phyloP scores from a whole-genome alignment of 345 rosid genomes.

The Arabidopsis arenosa region DNA sequence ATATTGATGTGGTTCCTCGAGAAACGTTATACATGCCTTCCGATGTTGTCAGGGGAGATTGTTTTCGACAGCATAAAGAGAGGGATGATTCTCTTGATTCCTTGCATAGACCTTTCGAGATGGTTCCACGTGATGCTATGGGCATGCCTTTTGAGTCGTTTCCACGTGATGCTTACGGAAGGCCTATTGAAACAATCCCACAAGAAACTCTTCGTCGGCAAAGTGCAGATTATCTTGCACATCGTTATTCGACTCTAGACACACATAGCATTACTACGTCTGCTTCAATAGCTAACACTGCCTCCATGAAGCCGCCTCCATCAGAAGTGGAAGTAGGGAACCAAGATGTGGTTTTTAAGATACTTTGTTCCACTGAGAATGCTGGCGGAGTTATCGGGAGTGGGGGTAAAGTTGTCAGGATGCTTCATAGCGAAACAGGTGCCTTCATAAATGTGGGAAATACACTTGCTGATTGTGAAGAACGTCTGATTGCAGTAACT shows the following conservation, averaged over 20 bases:
- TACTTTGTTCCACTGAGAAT: conserved; percentile 78
- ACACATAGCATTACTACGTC: conserved; percentile 20
- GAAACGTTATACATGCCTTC: conserved; percentile 45
- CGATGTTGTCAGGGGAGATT: conserved; percentile 37
- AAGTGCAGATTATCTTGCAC: conserved; percentile 39
- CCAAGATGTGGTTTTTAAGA: conserved; percentile 61
- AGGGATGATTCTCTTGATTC: conserved; percentile 40
- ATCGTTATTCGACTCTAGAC: conserved; percentile 22
- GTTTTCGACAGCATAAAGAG: conserved; percentile 37
- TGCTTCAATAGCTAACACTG: conserved; percentile 44
- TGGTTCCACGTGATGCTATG: conserved; percentile 43
- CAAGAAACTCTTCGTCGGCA: conserved; percentile 38
- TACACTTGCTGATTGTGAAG: conserved; percentile 66
- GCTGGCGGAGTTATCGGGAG: conserved; percentile 88
- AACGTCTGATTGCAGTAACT: conserved; percentile 71
- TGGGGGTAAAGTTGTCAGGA: conserved; percentile 71
- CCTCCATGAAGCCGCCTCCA: conserved; percentile 52
- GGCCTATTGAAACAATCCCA: conserved; percentile 32
- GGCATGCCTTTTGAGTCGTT: conserved; percentile 36
- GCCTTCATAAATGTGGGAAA: conserved; percentile 75
- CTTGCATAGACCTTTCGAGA: conserved; percentile 38
- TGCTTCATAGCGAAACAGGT: conserved; percentile 83
- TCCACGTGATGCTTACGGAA: conserved; percentile 32
- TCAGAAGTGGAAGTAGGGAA: conserved; percentile 56
- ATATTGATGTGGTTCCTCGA: conserved; percentile 31